A percentile compares a stretch with the other conserved stretches of the same genome.
phyloP scores from a whole-genome alignment of 306 rosid genomes.

The Vigna angularis region DNA sequence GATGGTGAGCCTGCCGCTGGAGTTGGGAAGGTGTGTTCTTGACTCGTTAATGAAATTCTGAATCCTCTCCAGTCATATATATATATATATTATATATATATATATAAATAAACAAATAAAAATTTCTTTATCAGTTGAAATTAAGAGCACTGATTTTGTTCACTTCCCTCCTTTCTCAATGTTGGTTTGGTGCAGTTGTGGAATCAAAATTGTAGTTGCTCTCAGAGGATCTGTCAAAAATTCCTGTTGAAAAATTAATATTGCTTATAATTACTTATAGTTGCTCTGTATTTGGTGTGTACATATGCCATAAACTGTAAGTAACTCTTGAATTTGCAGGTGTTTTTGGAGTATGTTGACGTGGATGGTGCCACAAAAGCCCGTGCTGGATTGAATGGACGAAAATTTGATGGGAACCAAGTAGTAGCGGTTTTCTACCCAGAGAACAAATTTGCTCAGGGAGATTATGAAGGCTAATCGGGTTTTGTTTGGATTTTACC shows the following conservation, averaged over 20 bases:
- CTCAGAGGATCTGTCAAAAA: conserved; percentile 1
- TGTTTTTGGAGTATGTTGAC: conserved; percentile 92
- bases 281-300: background rate
- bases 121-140: too few species aligned
- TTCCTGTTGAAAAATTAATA: conserved; percentile 10
- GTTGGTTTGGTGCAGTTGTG: background rate
- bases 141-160: background rate
- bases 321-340: conserved; percentile 51
- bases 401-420: conserved; percentile 88
- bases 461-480: conserved; percentile 78
- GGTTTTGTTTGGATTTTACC: conserved; percentile 27
- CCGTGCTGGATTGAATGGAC: conserved; percentile 81
- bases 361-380: conserved; percentile 86
- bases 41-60: background rate
- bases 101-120: too few species aligned
- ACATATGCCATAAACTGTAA: background rate
- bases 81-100: too few species aligned
- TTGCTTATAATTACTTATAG: background rate
- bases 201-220: background rate
- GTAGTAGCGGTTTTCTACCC: conserved; percentile 83
- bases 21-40: conserved; percentile 77
- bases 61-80: background rate
- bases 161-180: background rate
- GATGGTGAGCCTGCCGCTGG: conserved; percentile 72
- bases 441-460: conserved; percentile 85